Base-by-base conservation (phyloP, 73 alveolate species). In the Blepharisma japonicum region DNA sequence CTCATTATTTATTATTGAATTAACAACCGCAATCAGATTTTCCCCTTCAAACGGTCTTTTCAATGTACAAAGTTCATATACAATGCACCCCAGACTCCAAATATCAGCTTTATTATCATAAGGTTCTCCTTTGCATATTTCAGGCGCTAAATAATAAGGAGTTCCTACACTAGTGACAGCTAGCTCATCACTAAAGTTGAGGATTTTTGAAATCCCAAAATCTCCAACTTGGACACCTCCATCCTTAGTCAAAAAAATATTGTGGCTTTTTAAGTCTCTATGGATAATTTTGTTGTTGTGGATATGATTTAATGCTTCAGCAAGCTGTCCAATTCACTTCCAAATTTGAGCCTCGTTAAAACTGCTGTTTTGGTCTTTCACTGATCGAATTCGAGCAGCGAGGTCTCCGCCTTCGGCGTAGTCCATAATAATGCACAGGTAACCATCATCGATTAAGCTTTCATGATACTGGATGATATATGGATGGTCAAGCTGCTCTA, bases 361-460 rank as follows among this genome's bases (percentile, higher is more conserved):
- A 54, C 81, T 71, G 27, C 79, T 70, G 6, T 53, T n/a, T 20
- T 81, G 77, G 88, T 81, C 80, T 68, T 71, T 89, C 70, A 81
- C 74, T 76, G 54, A 49, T 71, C 55, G 68, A 47, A 91, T 82
- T 82, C 86, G 83, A 78, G 82, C 77, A 56, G 88, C 79, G 53
- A 91, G 76, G 55, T 86, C 95, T 55, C 97, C 97, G 23, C 91
- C 96, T 55, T 91, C 95, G 8, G 96, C 95, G 71, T 89, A 91
- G 80, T 91, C 97, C 95, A 91, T 91, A 55, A 89, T 90, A 45
- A 91, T 91, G 86, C 91, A 91, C 48, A 91, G 55, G 80, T 70
- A 88, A 68, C 87, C 82, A 50, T 86, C 72, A 84, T 84, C 84
- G 4, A 78, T 84, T 68, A 84, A 84, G 14, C 87, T 77, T 80